A percentile compares a stretch with the other conserved stretches of the same genome.
Evolutionary conservation across 768 basidiomycete species (phyloP).

Genomic region (Lentinula sp.): DNA sequence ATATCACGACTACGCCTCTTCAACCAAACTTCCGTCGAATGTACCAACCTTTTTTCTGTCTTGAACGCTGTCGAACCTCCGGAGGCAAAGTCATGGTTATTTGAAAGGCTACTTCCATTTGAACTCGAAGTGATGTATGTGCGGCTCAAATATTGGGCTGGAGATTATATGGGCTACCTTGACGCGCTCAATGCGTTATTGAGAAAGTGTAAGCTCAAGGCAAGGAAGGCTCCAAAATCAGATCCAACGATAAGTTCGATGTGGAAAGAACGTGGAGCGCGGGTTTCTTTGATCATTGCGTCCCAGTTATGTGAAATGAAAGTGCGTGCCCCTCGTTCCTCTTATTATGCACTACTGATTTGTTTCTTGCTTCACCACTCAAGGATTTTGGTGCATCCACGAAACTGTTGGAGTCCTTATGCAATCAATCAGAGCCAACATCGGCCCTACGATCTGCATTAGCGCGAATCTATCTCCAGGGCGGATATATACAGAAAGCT

Average conservation of each 20-base stretch:
- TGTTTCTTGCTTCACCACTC: not conserved
- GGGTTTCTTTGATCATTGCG: slow-evolving; percentile 73
- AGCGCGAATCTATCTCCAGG: slow-evolving; percentile 70
- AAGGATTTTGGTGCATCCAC: slow-evolving; percentile 70
- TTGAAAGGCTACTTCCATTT: slow-evolving; percentile 54
- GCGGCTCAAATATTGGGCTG: slow-evolving; percentile 75
- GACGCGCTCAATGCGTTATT: slow-evolving; percentile 67
- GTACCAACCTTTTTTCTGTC: slow-evolving; percentile 71
- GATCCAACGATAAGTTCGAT: slow-evolving; percentile 43
- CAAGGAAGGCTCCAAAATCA: slow-evolving; percentile 28
- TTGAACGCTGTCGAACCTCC: slow-evolving; percentile 53
- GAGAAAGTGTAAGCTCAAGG: slow-evolving; percentile 49
- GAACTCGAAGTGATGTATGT: slow-evolving; percentile 68
- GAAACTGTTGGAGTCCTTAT: slow-evolving; percentile 63
- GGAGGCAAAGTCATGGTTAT: slow-evolving; percentile 50
- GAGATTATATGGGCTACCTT: slow-evolving; percentile 74
- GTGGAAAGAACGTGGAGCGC: slow-evolving; percentile 80
- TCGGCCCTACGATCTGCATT: slow-evolving; percentile 63
- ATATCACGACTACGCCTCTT: slow-evolving; percentile 78
- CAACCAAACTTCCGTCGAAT: slow-evolving; percentile 84
- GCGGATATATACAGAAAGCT: slow-evolving; percentile 59
- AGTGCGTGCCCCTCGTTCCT: slow-evolving; percentile 28
- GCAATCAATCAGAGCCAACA: slow-evolving; percentile 36
- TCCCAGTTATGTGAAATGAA: slow-evolving; percentile 85
- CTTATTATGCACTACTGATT: not conserved